Evolutionary conservation across 495 filamentous ascomycete species (phyloP).

Genomic region (Hypomontagnella submonticulosa): DNA sequence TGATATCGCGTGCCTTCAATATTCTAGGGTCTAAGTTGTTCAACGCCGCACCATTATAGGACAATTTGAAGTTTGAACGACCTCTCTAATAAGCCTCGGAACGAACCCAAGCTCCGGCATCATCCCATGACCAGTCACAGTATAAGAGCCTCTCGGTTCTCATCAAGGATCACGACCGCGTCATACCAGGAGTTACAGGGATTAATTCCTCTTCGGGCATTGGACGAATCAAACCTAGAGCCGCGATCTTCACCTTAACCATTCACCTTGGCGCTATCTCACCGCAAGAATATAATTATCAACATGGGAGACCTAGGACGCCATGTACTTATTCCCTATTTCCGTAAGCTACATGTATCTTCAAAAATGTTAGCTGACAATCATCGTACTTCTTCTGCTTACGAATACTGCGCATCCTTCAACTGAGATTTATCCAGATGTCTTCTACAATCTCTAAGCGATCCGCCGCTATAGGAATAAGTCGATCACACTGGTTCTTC

Average conservation of each 20-base stretch:
- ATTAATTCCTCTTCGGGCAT: slow-evolving; percentile 23
- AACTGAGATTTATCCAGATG: too few species aligned
- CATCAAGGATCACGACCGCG: slow-evolving; percentile 21
- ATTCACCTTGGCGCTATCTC: slow-evolving; percentile 35
- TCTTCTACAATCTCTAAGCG: too few species aligned
- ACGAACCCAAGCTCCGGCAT: neutral
- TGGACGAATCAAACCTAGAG: slow-evolving; percentile 27
- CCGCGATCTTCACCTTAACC: slow-evolving; percentile 30
- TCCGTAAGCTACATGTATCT: neutral
- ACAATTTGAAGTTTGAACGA: slow-evolving; percentile 2
- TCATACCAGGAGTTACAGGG: slow-evolving; percentile 14
- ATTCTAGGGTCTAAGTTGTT: slow-evolving; percentile 5
- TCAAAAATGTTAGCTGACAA: neutral
- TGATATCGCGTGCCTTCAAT: slow-evolving; percentile 10
- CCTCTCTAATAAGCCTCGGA: neutral
- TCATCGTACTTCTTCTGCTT: neutral
- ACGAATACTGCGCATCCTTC: neutral
- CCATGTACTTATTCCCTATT: slow-evolving; percentile 1
- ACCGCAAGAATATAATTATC: slow-evolving; percentile 36
- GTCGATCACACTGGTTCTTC: neutral
- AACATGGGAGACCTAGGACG: neutral
- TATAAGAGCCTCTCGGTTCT: slow-evolving; percentile 10
- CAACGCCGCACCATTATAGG: neutral
- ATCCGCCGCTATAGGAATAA: neutral
- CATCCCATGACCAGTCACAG: neutral